Percentiles rank a stretch among this genome's conserved stretches.
These are phyloP conservation scores for Chytriomyces hyalinus DNA, from an alignment of 192 early-diverging fungal species.

Conservation along the genomic window DNA sequence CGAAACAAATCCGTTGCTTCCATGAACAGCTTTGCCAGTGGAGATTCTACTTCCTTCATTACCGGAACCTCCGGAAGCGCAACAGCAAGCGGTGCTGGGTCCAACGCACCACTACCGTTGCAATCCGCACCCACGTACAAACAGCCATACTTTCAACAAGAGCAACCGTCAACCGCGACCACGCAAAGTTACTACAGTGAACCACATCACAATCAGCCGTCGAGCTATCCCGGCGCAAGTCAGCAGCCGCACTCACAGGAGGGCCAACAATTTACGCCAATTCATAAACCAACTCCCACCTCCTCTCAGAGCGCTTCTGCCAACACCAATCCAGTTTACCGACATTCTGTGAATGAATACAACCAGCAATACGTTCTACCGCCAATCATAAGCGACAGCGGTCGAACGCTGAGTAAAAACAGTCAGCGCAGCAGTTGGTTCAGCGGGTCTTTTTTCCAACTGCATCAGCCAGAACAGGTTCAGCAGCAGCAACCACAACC, in stretches of 20 bases:
- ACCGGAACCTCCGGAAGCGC: not conserved
- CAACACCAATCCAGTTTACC: not conserved
- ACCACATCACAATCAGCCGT: too few relatives aligned
- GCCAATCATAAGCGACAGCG: not conserved
- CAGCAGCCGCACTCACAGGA: too few relatives aligned
- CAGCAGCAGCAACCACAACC: constrained; percentile 23
- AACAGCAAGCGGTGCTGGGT: not conserved
- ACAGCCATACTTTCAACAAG: too few relatives aligned
- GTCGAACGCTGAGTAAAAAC: not conserved
- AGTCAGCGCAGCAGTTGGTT: not conserved
- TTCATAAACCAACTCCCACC: not conserved
- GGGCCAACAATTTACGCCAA: not conserved
- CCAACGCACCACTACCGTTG: too few relatives aligned
- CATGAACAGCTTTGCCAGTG: not conserved
- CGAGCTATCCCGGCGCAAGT: too few relatives aligned
- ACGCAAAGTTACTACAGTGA: too few relatives aligned
- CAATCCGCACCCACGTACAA: too few relatives aligned
- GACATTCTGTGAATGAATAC: not conserved
- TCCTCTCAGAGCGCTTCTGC: not conserved
- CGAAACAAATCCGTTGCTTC: not conserved
- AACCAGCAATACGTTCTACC: not conserved
- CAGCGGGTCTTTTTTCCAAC: not conserved
- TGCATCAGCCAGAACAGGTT: constrained; percentile 18
- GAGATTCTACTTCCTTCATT: too few relatives aligned
- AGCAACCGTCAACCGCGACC: too few relatives aligned